A percentile compares a stretch with the other conserved stretches of the same genome.
These are phyloP conservation scores for Lecanicillium sp. DNA, from an alignment of 2,329 filamentous ascomycete genomes.

Conservation along the genomic window DNA sequence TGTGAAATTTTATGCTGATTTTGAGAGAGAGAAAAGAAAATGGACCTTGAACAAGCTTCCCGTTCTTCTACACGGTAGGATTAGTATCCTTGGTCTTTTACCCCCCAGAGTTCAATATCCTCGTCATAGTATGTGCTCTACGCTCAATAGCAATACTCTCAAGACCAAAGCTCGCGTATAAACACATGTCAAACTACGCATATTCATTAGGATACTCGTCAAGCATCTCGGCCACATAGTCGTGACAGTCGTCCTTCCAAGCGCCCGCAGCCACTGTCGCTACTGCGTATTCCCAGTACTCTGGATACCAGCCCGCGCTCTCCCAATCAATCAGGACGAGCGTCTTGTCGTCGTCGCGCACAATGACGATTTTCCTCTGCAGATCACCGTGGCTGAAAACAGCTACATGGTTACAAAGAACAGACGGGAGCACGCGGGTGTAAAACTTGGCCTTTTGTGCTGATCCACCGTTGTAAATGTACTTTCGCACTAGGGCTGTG, in stretches of 20 bases:
- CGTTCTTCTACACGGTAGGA: too few relatives aligned
- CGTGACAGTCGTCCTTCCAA: slow-evolving; percentile 16
- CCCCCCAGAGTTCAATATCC: too few relatives aligned
- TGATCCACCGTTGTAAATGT: slow-evolving; percentile 9
- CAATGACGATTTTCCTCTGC: slow-evolving; percentile 16
- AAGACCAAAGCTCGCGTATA: slow-evolving; percentile 12
- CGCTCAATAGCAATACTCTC: too few relatives aligned
- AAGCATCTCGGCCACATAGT: slow-evolving; percentile 11
- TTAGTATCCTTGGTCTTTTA: too few relatives aligned
- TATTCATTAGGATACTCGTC: slow-evolving; percentile 14
- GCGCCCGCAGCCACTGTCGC: slow-evolving; percentile 10
- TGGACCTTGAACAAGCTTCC: too few relatives aligned
- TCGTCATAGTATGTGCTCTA: too few relatives aligned
- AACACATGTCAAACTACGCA: slow-evolving; percentile 12
- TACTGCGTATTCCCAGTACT: slow-evolving; percentile 16
- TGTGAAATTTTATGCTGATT: too few relatives aligned
- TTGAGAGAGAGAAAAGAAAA: too few relatives aligned
- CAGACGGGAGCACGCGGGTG: slow-evolving; percentile 1
- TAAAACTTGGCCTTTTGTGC: slow-evolving; percentile 2
- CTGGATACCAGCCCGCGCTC: slow-evolving; percentile 15
- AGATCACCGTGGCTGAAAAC: slow-evolving; percentile 15
- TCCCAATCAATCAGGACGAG: slow-evolving; percentile 16
- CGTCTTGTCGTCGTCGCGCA: slow-evolving; percentile 9
- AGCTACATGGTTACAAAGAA: slow-evolving; percentile 1
- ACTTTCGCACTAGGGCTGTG: slow-evolving; percentile 10